Evolutionary conservation across 2,329 filamentous ascomycete genomes (phyloP), one percentile per base, ranked within the genome.

Genomic region (Aspergillus sp.): DNA sequence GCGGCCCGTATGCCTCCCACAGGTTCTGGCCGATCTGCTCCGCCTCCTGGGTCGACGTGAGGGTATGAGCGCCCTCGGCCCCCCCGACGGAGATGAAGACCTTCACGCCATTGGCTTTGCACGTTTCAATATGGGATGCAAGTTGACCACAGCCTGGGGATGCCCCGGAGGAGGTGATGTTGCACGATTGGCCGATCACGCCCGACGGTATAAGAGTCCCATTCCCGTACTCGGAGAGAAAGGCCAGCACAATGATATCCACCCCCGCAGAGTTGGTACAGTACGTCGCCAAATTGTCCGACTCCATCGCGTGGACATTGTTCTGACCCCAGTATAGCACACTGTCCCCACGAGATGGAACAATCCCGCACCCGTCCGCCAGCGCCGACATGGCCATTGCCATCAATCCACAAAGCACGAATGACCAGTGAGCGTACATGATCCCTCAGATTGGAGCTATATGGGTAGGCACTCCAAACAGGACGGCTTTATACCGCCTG

Each of bases 1-100:
- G 69, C 3, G 69, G 62, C 25, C 74, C 78, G 54, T 78, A 80
- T 0, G 74, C 67, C 13, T 74, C 64, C 76, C 76, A 80, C 4
- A 79, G 64, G 40, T 59, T 57, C 41, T 59, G 55, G 7, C 71
- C 77, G 36, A 78, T 75, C 13, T 63, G 62, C 38, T 72, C 64
- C 3, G 74, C 77, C 40, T 77, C 70, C 2, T 64, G 58, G 11
- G 70, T 60, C 3, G 67, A 70, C 16, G 61, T 54, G 1, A 75
- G 58, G 9, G 65, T 65, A 58, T 73, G 71, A 5, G 67, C 61
- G 16, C 72, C 68, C 23, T 60, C 59, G 0, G 69, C 74, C 29
- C 77, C 78, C 16, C 77, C 77, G 0, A 80, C 62, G 6, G 76
- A 74, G 6, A 80, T 57, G 49, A 79, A 70, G 20, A 80, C 66